A percentile compares a stretch with the other conserved stretches of the same genome.
These are phyloP conservation scores for Chlorophyllum brunneum DNA, from an alignment of 768 basidiomycete genomes.

Conservation along the genomic window DNA sequence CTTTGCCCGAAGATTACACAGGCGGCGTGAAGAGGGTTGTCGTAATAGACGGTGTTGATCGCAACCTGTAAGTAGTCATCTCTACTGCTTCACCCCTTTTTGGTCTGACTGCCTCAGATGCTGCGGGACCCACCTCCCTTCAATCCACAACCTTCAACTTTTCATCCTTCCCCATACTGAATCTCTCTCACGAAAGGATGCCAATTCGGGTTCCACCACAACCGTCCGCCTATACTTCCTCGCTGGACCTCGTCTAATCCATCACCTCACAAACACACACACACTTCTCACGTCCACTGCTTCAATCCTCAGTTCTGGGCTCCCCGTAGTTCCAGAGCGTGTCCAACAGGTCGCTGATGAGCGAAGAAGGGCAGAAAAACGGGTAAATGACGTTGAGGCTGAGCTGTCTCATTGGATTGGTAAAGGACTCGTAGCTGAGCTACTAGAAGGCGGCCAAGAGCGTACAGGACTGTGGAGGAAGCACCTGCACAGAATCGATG, in stretches of 20 bases:
- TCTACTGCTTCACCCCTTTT: background rate
- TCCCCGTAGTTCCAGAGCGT: slow-evolving; percentile 63
- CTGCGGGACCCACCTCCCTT: slow-evolving; percentile 82
- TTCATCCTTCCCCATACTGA: slow-evolving; percentile 72
- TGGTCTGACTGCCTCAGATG: slow-evolving; percentile 40
- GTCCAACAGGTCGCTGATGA: slow-evolving; percentile 65
- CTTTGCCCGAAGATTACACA: slow-evolving; percentile 68
- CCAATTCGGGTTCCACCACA: slow-evolving; percentile 39
- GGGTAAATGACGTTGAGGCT: slow-evolving; percentile 62
- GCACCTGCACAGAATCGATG: slow-evolving; percentile 59
- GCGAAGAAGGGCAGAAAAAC: slow-evolving; percentile 62
- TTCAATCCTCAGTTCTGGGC: slow-evolving; percentile 62
- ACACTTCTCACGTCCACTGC: slow-evolving; percentile 51
- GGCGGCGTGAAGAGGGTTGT: slow-evolving; percentile 78
- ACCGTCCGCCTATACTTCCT: slow-evolving; percentile 80
- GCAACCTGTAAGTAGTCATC: slow-evolving; percentile 57
- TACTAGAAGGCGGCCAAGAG: slow-evolving; percentile 20
- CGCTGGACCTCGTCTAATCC: slow-evolving; percentile 71
- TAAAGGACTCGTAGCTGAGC: slow-evolving; percentile 32
- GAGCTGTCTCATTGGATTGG: slow-evolving; percentile 58
- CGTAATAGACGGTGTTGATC: slow-evolving; percentile 78
- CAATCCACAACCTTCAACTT: slow-evolving; percentile 67
- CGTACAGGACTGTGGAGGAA: slow-evolving; percentile 33
- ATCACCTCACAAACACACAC: slow-evolving; percentile 58
- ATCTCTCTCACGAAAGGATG: slow-evolving; percentile 42